Evolutionary conservation across 1,284 basidiomycete genomes (phyloP).

Genomic region (Apiotrichum sp.): DNA sequence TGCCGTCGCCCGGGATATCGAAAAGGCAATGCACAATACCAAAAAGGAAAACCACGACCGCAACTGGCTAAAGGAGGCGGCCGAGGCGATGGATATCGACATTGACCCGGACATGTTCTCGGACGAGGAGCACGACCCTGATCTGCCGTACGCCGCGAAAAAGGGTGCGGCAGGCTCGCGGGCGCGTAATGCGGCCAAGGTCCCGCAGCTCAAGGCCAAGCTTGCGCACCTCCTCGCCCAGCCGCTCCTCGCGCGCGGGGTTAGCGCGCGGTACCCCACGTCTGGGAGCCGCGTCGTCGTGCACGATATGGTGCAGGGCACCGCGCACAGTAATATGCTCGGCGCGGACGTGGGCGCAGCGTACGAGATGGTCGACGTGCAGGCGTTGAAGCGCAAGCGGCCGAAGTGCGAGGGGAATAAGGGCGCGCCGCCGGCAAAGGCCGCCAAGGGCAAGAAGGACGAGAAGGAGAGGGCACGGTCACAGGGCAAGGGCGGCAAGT

Average conservation of each 20-base stretch:
- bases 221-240: conserved; percentile 66
- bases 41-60: conserved; percentile 85
- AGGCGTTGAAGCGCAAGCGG: conserved; percentile 2
- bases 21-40: conserved; percentile 68
- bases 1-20: conserved; percentile 79
- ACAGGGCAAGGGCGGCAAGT: not conserved
- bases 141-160: conserved; percentile 23
- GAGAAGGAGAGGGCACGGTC: not conserved
- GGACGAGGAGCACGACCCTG: conserved; percentile 43
- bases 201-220: conserved; percentile 62
- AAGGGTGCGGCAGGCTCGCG: conserved; percentile 13
- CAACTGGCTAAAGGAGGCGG: conserved; percentile 85
- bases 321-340: conserved; percentile 44
- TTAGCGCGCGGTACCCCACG: conserved; percentile 81
- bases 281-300: conserved; percentile 71
- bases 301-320: conserved; percentile 68
- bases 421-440: not conserved
- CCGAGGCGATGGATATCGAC: conserved; percentile 90
- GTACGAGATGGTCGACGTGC: conserved; percentile 21
- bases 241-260: conserved; percentile 74
- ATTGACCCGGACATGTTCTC: conserved; percentile 67
- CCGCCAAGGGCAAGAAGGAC: not conserved
- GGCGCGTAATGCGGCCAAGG: conserved; percentile 49
- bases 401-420: not conserved
- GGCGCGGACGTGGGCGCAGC: conserved; percentile 42